Evolutionary conservation across 495 filamentous ascomycete genomes (phyloP), one percentile per base, ranked within the genome.

Genomic region (Rhizodiscina lignyota): DNA sequence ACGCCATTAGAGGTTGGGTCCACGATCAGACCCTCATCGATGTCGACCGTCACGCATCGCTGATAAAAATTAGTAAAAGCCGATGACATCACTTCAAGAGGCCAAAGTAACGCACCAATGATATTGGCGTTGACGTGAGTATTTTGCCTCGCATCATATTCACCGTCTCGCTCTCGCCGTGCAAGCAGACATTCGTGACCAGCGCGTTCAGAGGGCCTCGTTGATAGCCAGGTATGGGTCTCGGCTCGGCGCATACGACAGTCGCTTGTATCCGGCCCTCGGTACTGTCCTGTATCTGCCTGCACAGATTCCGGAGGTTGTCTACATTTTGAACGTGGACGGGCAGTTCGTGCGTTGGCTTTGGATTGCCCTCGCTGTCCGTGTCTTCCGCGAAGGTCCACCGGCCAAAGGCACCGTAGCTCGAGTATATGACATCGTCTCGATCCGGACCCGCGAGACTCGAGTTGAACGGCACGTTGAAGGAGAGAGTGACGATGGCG

Each of bases 391-490:
- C 77, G 54, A 91, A 85, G 17, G 82, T 83, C 89, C 89, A 97
- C 45, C 79, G 75, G 39, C 79, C 71, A 8, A 87, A 68, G 27
- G 85, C 85, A 36, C 76, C 75, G 37, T 72, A 67, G 40, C 74
- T 91, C 41, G 85, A 84, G 59, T 93, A 80, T 34, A 96, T 63
- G 43, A 96, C 80, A 55, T 94, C 85, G 49, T 91, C 80, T 47
- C 72, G 70, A 44, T 94, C 82, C 44, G 89, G 89, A 19, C 91
- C 89, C 41, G 79, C 74, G 38, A 94, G 70, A 44, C 84, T 79
- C 32, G 83, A 91, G 38, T 82, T 73, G 61, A 97, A 94, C 21
- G 89, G 89, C 5, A 96, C 78, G 51, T 92, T 94, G 71, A 96
- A 94, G 46, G 82, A 81, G 34, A 81, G 67, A 44, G 77, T 75